phyloP scores from a whole-genome alignment of 1,284 basidiomycete genomes.

The Apiotrichum veenhuisii region DNA sequence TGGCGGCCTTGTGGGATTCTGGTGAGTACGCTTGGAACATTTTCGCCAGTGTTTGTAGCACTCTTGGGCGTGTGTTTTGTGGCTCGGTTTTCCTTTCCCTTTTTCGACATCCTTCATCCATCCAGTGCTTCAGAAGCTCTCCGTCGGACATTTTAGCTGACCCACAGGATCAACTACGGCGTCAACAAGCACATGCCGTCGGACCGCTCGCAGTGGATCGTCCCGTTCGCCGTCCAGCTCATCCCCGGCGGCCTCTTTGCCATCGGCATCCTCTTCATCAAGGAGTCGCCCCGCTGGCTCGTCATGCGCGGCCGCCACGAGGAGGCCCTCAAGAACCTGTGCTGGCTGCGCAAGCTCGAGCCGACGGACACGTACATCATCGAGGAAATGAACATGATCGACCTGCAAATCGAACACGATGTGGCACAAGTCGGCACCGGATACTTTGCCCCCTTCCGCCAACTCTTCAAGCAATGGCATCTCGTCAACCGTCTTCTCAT shows the following conservation, averaged over 20 bases:
- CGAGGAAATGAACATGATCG: slow-evolving; percentile 44
- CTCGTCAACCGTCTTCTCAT: slow-evolving; percentile 10
- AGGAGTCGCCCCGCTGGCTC: slow-evolving; percentile 57
- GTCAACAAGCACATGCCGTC: slow-evolving; percentile 52
- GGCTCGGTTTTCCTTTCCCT: no score
- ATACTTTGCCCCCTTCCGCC: slow-evolving; percentile 3
- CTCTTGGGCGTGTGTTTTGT: no score
- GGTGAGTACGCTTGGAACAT: slow-evolving; percentile 31
- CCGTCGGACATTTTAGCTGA: no score
- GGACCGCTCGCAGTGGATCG: slow-evolving; percentile 48
- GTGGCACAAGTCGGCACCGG: slow-evolving; percentile 4
- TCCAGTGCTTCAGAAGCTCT: no score
- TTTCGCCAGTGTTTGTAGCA: no score
- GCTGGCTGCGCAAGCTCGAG: slow-evolving; percentile 50
- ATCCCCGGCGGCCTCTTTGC: slow-evolving; percentile 55
- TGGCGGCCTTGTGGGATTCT: slow-evolving; percentile 51
- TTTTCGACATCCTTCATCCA: not conserved
- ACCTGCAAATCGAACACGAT: slow-evolving; percentile 34
- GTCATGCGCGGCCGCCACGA: slow-evolving; percentile 49
- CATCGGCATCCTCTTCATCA: slow-evolving; percentile 52
- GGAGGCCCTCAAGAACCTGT: slow-evolving; percentile 51
- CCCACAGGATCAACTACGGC: slow-evolving; percentile 38
- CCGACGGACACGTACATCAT: slow-evolving; percentile 43
- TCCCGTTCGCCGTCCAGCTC: slow-evolving; percentile 57
- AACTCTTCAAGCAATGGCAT: slow-evolving; percentile 4